Evolutionary conservation across 768 basidiomycete species (phyloP), one percentile per base, ranked within the genome.

Genomic region (Psilocybe cyanescens): DNA sequence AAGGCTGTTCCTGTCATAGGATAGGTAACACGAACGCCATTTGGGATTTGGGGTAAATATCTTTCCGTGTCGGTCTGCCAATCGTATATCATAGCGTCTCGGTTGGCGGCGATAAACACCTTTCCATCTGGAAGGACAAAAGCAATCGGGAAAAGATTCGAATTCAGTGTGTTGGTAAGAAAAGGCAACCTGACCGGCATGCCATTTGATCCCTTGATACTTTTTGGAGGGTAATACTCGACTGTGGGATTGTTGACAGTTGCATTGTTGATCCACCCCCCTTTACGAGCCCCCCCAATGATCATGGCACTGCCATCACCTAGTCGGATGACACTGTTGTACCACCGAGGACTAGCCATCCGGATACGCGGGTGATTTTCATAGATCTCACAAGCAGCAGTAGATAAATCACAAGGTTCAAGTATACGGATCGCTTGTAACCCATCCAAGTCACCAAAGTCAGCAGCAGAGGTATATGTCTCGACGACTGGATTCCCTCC

Each of bases 211-310:
- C 81, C 83, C 61, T 87, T 80, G 51, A 92, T 85, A 57, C 79
- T 77, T 72, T 95, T 94, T 1, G 93, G 89, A 31, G 94, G 94
- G 71, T 82, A 95, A 74, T 85, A 95, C 72, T 93, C 91, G 64
- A 91, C 73, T 0, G 90, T 92, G 3, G 92, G 91, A 69, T 93
- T 93, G 76, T 92, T 91, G 60, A 85, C 83, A 3, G 90, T 91
- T 28, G 78, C 82, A 58, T 93, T 94, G 70, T 93, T 93, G 64
- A 92, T 92, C 91, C 91, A 94, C 8, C 91, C 92, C 7, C 92
- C 92, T 70, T 86, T 90, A 65, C 81, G 86, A 7, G 91, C 90
- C 14, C 92, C 92, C 1, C 92, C 92, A 46, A 94, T 81, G 48
- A 94, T 89, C 84, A 92, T 90, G 0, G 84, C 89, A 66, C 90